A percentile compares a stretch with the other conserved stretches of the same genome.
phyloP scores from a whole-genome alignment of 352 stramenopile species.

The Aphanomyces stellatus region DNA sequence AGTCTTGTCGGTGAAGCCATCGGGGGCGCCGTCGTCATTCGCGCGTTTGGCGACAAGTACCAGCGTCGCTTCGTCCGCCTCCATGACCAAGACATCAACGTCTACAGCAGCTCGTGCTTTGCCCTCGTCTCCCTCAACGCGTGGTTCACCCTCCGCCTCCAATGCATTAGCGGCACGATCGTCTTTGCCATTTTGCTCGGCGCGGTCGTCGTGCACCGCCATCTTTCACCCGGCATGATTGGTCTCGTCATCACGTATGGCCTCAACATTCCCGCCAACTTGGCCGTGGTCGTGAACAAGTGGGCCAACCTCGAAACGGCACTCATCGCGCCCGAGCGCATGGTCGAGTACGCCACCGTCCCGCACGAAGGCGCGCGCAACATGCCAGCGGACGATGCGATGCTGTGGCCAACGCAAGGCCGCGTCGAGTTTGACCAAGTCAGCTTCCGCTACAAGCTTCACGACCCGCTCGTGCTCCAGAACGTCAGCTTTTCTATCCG shows the following conservation, averaged over 20 bases:
- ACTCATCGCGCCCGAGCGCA: slow-evolving; percentile 82
- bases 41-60: slow-evolving; percentile 6
- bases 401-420: background rate
- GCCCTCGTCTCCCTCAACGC: slow-evolving; percentile 24
- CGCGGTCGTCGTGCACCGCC: slow-evolving; percentile 9
- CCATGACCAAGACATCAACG: slow-evolving; percentile 36
- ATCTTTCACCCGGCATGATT: background rate
- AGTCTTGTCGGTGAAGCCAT: slow-evolving; percentile 65
- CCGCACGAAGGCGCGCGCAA: background rate
- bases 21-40: background rate
- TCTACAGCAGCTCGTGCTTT: slow-evolving; percentile 25
- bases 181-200: slow-evolving; percentile 27
- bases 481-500: slow-evolving; percentile 17
- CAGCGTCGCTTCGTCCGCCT: slow-evolving; percentile 25
- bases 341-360: slow-evolving; percentile 76
- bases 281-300: slow-evolving; percentile 84
- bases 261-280: slow-evolving; percentile 13
- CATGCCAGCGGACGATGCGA: too few relatives aligned
- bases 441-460: slow-evolving; percentile 4
- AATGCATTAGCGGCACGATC: slow-evolving; percentile 32
- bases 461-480: slow-evolving; percentile 22
- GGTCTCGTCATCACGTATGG: slow-evolving; percentile 11
- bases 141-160: slow-evolving; percentile 41
- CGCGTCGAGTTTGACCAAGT: background rate
- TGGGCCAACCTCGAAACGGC: slow-evolving; percentile 57